phyloP scores from a whole-genome alignment of 352 stramenopile genomes.

The Globisporangium barbulae region DNA sequence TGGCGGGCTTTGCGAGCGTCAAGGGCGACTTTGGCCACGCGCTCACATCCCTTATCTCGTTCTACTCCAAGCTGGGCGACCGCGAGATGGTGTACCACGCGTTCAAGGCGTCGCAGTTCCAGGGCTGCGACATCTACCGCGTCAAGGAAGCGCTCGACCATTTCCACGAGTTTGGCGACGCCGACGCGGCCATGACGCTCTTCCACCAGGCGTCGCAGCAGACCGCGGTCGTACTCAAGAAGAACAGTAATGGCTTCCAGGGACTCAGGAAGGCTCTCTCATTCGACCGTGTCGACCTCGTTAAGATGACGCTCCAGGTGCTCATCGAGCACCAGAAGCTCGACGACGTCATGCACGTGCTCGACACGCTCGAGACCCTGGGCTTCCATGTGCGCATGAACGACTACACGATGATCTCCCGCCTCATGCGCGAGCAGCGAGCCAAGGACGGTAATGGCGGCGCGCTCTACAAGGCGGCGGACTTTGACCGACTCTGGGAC shows the following conservation, averaged over 20 bases:
- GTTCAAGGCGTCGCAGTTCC: conserved; percentile 42
- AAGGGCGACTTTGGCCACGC: conserved; percentile 32
- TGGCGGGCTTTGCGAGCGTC: conserved; percentile 37
- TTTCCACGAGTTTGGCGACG: conserved; percentile 43
- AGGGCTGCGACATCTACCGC: conserved; percentile 38
- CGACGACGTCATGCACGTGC: conserved; percentile 25
- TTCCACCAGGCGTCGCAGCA: conserved; percentile 32
- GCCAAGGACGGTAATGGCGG: not conserved
- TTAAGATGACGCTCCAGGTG: conserved; percentile 29
- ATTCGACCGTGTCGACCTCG: conserved; percentile 16
- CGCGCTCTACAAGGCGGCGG: conserved; percentile 22
- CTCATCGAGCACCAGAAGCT: conserved; percentile 31
- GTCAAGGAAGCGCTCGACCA: conserved; percentile 34
- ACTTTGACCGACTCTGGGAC: conserved; percentile 41
- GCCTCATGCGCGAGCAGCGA: conserved; percentile 34
- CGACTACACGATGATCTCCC: conserved; percentile 41
- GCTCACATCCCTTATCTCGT: conserved; percentile 23
- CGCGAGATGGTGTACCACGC: conserved; percentile 35
- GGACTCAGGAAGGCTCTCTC: conserved; percentile 9
- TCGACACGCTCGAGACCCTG: conserved; percentile 31
- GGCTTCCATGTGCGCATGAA: conserved; percentile 27
- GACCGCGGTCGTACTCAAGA: conserved; percentile 23
- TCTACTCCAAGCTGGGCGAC: conserved; percentile 32
- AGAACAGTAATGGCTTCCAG: conserved; percentile 11
- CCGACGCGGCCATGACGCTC: conserved; percentile 27